A percentile compares a stretch with the other conserved stretches of the same genome.
Conservation (phyloP, 176 grass and related monocot species). For the Cenchrus americanus region DNA sequence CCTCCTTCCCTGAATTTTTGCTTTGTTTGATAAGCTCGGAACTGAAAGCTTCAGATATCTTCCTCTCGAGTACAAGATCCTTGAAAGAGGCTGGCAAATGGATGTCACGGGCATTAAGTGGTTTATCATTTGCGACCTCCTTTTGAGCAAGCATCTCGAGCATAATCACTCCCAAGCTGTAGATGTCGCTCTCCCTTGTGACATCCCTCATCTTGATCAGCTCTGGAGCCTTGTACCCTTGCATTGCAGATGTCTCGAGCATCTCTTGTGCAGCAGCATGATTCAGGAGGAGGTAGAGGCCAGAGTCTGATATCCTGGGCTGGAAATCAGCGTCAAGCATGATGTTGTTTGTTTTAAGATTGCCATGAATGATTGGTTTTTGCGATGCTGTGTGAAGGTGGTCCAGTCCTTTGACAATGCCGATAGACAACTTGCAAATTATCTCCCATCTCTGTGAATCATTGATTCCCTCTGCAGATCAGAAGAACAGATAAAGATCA, state of each 20-base stretch:
- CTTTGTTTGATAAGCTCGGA: constrained; percentile 60
- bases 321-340: constrained; percentile 90
- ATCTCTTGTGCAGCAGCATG: constrained; percentile 65
- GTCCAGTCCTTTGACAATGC: constrained; percentile 85
- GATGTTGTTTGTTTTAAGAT: constrained; percentile 92
- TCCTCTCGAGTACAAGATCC: constrained; percentile 76
- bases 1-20: constrained; percentile 56
- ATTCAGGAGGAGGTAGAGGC: constrained; percentile 80
- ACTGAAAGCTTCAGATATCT: constrained; percentile 64
- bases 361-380: constrained; percentile 80
- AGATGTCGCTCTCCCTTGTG: constrained; percentile 70
- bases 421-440: constrained; percentile 77
- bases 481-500: constrained; percentile 32
- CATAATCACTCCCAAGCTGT: constrained; percentile 77
- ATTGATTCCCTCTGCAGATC: constrained; percentile 71
- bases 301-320: constrained; percentile 83
- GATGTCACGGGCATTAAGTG: constrained; percentile 55
- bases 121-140: constrained; percentile 43
- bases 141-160: constrained; percentile 89
- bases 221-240: constrained; percentile 86
- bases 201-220: constrained; percentile 84
- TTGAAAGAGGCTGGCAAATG: constrained; percentile 67
- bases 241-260: constrained; percentile 69
- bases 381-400: constrained; percentile 77
- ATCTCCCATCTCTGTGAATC: constrained; percentile 91